Conservation (phyloP, 2,329 filamentous ascomycete species). For the Alternaria brassicae region DNA sequence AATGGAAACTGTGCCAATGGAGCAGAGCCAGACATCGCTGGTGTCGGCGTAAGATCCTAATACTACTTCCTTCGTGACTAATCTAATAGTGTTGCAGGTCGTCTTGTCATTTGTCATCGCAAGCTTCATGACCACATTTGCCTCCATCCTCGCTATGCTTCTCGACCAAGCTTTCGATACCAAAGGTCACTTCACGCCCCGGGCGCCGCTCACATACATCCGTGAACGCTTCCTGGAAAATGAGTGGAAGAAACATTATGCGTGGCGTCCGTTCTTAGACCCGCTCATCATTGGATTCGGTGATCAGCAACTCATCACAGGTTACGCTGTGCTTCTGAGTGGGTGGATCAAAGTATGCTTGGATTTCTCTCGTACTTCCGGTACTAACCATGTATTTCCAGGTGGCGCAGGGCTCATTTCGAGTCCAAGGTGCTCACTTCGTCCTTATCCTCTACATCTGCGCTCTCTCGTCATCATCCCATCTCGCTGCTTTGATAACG, state of each 20-base stretch:
- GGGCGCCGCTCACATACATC: constrained; percentile 31
- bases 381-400: constrained; percentile 1
- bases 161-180: constrained; percentile 40
- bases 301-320: constrained; percentile 44
- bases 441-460: constrained; percentile 44
- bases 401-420: constrained; percentile 36
- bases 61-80: neutral
- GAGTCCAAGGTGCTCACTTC: constrained; percentile 40
- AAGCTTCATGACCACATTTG: constrained; percentile 39
- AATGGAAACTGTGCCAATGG: constrained; percentile 31
- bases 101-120: constrained; percentile 41
- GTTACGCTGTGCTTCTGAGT: constrained; percentile 41
- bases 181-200: constrained; percentile 33
- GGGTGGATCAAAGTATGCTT: constrained; percentile 39
- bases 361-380: neutral
- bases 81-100: constrained; percentile 24
- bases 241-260: constrained; percentile 41
- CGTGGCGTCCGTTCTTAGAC: constrained; percentile 41
- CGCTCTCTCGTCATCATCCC: constrained; percentile 40
- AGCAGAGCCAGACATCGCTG: constrained; percentile 42
- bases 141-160: constrained; percentile 43
- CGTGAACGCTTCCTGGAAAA: constrained; percentile 35
- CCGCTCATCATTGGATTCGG: constrained; percentile 43
- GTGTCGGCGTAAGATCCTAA: constrained; percentile 30
- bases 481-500: constrained; percentile 44